A percentile compares a stretch with the other conserved stretches of the same genome.
These are phyloP conservation scores for Coemansia aciculifera DNA, from an alignment of 192 early-diverging fungal genomes.

Conservation along the genomic window DNA sequence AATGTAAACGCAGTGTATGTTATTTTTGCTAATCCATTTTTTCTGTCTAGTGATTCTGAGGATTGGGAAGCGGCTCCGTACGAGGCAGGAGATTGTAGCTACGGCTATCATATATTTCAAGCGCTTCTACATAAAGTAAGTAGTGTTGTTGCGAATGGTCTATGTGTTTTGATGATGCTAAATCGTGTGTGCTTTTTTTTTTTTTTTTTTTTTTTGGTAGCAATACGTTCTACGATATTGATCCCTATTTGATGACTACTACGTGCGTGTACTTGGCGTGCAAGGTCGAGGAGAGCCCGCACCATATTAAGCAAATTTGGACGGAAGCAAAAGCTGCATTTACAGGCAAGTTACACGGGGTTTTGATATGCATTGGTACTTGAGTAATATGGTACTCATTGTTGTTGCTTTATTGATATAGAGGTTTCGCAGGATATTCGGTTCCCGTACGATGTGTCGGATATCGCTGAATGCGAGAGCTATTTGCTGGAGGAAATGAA, in stretches of 20 bases:
- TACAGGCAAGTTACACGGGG: slow-evolving; percentile 25
- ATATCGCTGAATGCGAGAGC: slow-evolving; percentile 92
- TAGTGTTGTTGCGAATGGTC: neutral
- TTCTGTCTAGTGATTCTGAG: slow-evolving; percentile 69
- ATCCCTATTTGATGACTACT: slow-evolving; percentile 74
- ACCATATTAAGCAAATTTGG: slow-evolving; percentile 62
- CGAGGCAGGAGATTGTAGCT: slow-evolving; percentile 79
- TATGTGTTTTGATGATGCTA: neutral
- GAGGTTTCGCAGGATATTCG: slow-evolving; percentile 39
- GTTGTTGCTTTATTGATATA: neutral
- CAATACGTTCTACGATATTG: slow-evolving; percentile 70
- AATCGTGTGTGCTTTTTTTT: neutral
- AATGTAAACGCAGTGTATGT: neutral
- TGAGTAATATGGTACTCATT: no score
- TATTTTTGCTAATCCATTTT: neutral
- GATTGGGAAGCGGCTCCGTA: slow-evolving; percentile 68
- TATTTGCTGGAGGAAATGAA: slow-evolving; percentile 89
- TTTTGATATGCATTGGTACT: no score
- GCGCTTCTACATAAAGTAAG: slow-evolving; percentile 84
- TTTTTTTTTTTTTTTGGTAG: slow-evolving; percentile 14
- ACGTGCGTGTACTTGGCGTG: slow-evolving; percentile 87
- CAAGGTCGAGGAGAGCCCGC: slow-evolving; percentile 82
- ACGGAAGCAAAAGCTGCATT: slow-evolving; percentile 45
- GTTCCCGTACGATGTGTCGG: slow-evolving; percentile 65
- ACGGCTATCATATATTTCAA: slow-evolving; percentile 87